Base-by-base conservation (phyloP, 2,329 filamentous ascomycete genomes). In the Herpotrichia juniperi region DNA sequence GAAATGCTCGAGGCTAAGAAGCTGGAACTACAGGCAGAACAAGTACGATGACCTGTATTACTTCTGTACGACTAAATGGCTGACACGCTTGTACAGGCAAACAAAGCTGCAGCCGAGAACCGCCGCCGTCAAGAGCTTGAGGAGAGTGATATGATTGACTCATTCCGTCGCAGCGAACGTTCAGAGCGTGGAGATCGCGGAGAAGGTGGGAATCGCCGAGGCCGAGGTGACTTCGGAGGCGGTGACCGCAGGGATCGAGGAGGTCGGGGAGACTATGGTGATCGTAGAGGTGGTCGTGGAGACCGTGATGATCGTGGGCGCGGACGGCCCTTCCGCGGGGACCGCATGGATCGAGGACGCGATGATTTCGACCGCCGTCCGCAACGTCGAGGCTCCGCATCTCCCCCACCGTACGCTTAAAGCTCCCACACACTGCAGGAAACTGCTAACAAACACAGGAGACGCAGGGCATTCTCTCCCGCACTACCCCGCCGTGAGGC, bases 1-100 rank as follows among this genome's bases (percentile, higher is more conserved):
- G 93, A 97, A 74, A 81, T 99, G 35, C 78, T 99, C 2, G 94
- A 99, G 72, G 93, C 93, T 0, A 99, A 99, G 81, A 99, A 97
- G 76, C 78, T 90, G 39, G 94, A 99, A 75, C 80, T 99, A 42
- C 91, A 94, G 56, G 91, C 97, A 75, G 92, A 97, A 76, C 96
- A 96, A 87, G 93, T 96, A 73, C 28, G 70, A 50, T 8, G 12
- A 32, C 28, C n/a, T 21, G 22, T 21, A 17, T 7, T 17, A 5
- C 14, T 7, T 24, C 9, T 6, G 16, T 11, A 24, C 19, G 3
- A 40, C 4, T 21, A 25, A 3, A 40, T 21, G 4, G 51, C 69
- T 73, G 64, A 64, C 50, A 25, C n/a, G 26, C 14, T 11, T 32
- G 16, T 35, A 93, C 88, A 96, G 68, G 89, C 91, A 30, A 91